Conservation (phyloP, 805 yeast genomes). For the Starmera quercuum region DNA sequence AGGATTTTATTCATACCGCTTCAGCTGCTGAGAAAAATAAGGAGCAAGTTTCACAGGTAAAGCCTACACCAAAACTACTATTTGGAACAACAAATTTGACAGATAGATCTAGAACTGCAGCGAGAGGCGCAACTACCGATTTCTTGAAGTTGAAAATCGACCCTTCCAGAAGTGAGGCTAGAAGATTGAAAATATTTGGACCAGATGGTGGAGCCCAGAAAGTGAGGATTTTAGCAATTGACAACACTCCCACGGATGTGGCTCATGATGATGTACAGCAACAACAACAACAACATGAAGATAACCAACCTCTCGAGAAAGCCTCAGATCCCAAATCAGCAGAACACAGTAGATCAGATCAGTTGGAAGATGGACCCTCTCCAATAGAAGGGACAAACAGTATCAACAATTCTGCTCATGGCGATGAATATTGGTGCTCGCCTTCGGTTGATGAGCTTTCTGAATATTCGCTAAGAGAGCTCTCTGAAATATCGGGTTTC, state of each 20-base stretch:
- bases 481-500: constrained; percentile 52
- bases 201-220: constrained; percentile 18
- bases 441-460: constrained; percentile 50
- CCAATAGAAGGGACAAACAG: not conserved
- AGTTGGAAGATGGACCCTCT: constrained; percentile 3
- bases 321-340: no score
- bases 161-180: constrained; percentile 34
- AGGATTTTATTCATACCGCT: constrained; percentile 14
- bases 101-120: constrained; percentile 17
- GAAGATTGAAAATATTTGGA: constrained; percentile 29
- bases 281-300: no score
- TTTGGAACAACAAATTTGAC: constrained; percentile 6
- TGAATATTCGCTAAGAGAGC: constrained; percentile 34
- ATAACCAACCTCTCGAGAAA: no score
- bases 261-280: no score
- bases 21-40: constrained; percentile 8
- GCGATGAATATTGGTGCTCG: constrained; percentile 60
- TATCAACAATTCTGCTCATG: not conserved
- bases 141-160: constrained; percentile 29
- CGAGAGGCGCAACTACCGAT: constrained; percentile 15
- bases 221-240: constrained; percentile 17
- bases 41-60: constrained; percentile 3
- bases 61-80: constrained; percentile 2
- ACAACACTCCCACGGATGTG: no score
- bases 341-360: no score